Evolutionary conservation across 805 yeast genomes (phyloP).

Genomic region (Candida gorgasii): DNA sequence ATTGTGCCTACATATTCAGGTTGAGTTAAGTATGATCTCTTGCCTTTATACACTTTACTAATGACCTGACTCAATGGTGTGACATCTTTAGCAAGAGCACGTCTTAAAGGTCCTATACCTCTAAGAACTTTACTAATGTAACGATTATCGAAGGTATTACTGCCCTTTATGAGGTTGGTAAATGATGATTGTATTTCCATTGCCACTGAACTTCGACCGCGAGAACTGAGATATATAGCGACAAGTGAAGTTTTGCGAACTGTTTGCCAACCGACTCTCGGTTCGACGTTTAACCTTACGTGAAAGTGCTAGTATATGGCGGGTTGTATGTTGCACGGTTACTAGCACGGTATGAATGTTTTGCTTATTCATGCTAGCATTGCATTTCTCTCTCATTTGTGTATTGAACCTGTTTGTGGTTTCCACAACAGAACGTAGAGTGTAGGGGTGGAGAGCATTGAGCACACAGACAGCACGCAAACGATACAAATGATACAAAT

Average conservation of each 20-base stretch:
- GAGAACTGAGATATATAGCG: background rate
- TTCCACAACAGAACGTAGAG: no score
- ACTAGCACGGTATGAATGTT: no score
- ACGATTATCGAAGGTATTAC: constrained; percentile 77
- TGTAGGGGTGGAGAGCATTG: no score
- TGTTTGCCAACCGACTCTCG: no score
- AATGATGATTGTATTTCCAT: constrained; percentile 44
- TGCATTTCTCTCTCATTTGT: no score
- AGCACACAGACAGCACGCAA: no score
- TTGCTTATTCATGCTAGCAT: no score
- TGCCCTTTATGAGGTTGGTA: constrained; percentile 58
- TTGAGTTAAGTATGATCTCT: constrained; percentile 23
- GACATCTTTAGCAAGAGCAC: constrained; percentile 46
- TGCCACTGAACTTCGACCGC: background rate
- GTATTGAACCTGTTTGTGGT: no score
- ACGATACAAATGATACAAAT: background rate
- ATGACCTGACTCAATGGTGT: constrained; percentile 55
- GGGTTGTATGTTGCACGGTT: no score
- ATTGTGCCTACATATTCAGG: constrained; percentile 18
- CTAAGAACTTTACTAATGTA: constrained; percentile 84
- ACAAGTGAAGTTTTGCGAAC: background rate
- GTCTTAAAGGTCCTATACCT: constrained; percentile 75
- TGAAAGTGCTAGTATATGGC: background rate
- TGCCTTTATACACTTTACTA: constrained; percentile 49
- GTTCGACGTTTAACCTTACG: no score